Conservation (phyloP, 2,329 filamentous ascomycete species). For the Curvularia eragrostidis region DNA sequence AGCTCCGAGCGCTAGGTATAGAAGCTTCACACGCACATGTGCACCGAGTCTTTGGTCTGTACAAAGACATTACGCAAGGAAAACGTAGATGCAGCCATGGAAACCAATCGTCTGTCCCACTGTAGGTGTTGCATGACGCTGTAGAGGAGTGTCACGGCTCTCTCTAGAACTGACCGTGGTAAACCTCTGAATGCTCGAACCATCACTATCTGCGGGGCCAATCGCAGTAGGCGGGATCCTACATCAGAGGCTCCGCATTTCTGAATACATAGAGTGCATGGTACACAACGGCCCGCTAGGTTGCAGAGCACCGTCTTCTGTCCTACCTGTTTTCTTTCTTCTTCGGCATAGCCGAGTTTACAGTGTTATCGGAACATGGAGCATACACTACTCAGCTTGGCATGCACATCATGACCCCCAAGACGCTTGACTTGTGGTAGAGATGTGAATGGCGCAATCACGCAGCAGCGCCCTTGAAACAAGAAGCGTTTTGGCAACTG, state of each 20-base stretch:
- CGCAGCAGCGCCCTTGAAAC: background rate
- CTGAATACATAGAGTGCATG: background rate
- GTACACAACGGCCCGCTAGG: conserved; percentile 1
- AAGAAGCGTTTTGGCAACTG: background rate
- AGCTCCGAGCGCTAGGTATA: background rate
- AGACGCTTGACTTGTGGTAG: background rate
- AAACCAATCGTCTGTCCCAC: background rate
- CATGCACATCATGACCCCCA: background rate
- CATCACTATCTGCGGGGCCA: background rate
- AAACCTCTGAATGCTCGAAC: background rate
- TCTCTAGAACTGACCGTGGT: background rate
- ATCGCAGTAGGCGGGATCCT: background rate
- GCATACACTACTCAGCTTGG: background rate
- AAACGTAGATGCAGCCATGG: background rate
- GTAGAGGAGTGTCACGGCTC: background rate
- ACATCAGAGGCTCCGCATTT: conserved; percentile 1
- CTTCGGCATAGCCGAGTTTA: background rate
- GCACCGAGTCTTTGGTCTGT: background rate
- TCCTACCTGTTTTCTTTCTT: background rate
- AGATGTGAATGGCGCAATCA: background rate
- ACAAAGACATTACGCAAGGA: background rate
- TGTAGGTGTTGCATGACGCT: no score
- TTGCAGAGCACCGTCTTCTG: background rate
- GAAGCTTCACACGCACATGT: background rate
- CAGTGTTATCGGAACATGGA: background rate